phyloP scores from a whole-genome alignment of 225 moss, liverwort and hornwort genomes.

The Bryoerythrophyllum caledonicum region DNA sequence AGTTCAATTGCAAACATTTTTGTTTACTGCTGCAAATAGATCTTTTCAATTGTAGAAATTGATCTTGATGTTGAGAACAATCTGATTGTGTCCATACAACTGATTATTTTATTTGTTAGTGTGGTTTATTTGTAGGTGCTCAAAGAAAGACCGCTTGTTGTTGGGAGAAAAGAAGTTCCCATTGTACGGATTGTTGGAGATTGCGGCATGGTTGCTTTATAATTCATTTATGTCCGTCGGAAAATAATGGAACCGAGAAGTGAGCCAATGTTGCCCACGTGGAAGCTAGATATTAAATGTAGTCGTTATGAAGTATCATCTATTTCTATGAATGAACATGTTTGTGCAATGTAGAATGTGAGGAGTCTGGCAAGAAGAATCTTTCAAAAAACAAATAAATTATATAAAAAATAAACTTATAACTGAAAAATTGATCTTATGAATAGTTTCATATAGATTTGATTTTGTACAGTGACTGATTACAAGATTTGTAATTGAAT shows the following conservation, averaged over 20 bases:
- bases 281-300: slow-evolving; percentile 63
- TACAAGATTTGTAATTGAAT: too few relatives aligned
- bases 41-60: too few relatives aligned
- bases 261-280: slow-evolving; percentile 77
- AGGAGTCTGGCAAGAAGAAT: not conserved
- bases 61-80: too few relatives aligned
- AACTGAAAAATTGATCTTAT: too few relatives aligned
- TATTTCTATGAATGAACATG: not conserved
- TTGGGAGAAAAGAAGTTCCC: not conserved
- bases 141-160: not conserved
- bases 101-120: not conserved
- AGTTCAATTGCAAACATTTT: slow-evolving; percentile 5
- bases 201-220: not conserved
- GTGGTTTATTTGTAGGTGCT: slow-evolving; percentile 16
- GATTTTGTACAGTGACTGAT: too few relatives aligned
- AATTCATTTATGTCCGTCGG: not conserved
- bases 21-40: not conserved
- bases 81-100: too few relatives aligned
- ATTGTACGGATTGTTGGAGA: not conserved
- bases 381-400: too few relatives aligned
- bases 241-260: slow-evolving; percentile 46
- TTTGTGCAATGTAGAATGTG: not conserved
- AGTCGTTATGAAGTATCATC: not conserved
- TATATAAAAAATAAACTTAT: too few relatives aligned
- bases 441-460: too few relatives aligned